These are phyloP conservation scores for Lentinula detonsa DNA, from an alignment of 768 basidiomycete genomes.

Conservation along the genomic window DNA sequence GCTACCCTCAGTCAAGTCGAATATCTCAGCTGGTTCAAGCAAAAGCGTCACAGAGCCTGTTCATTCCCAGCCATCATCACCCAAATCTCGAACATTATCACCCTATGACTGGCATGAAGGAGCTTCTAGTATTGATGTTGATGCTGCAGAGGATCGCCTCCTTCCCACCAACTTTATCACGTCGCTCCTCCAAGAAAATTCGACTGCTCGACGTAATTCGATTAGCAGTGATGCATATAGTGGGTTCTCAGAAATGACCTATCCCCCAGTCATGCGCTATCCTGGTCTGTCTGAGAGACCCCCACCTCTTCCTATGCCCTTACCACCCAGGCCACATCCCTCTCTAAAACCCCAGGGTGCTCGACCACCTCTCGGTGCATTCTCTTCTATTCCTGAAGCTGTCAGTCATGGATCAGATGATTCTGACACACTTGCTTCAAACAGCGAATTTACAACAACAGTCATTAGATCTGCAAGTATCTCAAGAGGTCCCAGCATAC, in stretches of 20 bases:
- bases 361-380: constrained; percentile 29
- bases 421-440: constrained; percentile 34
- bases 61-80: constrained; percentile 7
- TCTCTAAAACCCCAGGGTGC: constrained; percentile 15
- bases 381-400: constrained; percentile 22
- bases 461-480: constrained; percentile 20
- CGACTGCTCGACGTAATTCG: constrained; percentile 3
- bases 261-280: constrained; percentile 34
- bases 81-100: constrained; percentile 20
- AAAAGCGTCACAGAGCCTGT: background rate
- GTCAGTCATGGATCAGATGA: constrained; percentile 23
- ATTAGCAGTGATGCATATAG: constrained; percentile 37
- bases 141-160: constrained; percentile 50
- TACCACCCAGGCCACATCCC: constrained; percentile 9
- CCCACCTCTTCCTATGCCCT: constrained; percentile 9
- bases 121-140: constrained; percentile 49
- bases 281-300: constrained; percentile 6
- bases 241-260: constrained; percentile 50
- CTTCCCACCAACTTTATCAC: constrained; percentile 62
- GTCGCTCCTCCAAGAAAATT: constrained; percentile 39
- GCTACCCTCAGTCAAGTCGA: constrained; percentile 9
- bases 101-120: constrained; percentile 59
- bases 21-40: background rate
- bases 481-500: constrained; percentile 12
- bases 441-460: constrained; percentile 14